Percentiles rank a stretch among this genome's conserved stretches.
These are phyloP conservation scores for Ottelia alismoides DNA, from an alignment of 106 monocot genomes.

Conservation along the genomic window DNA sequence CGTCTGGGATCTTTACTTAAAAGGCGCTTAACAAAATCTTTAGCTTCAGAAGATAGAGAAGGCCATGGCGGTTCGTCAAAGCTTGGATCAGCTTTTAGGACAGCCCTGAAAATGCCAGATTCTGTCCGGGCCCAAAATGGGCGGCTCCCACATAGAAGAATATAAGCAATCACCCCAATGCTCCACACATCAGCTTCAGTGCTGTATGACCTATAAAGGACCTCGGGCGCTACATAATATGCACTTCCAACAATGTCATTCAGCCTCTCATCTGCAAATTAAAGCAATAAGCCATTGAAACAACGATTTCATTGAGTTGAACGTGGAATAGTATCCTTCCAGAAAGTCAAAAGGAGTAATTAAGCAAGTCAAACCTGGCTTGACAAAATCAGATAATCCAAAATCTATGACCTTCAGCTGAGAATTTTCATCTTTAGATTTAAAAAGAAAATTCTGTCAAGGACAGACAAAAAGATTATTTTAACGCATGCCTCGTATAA, in stretches of 20 bases:
- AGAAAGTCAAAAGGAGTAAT: too few species aligned
- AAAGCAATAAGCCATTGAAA: too few species aligned
- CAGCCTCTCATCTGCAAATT: constrained; percentile 40
- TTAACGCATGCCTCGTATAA: too few species aligned
- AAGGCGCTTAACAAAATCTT: constrained; percentile 70
- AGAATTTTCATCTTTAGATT: constrained; percentile 69
- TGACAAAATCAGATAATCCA: constrained; percentile 89
- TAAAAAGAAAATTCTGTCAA: constrained; percentile 86
- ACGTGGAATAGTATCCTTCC: too few species aligned
- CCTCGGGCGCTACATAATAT: constrained; percentile 56
- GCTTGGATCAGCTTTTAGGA: constrained; percentile 74
- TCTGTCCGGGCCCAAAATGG: constrained; percentile 89
- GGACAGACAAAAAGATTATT: background rate
- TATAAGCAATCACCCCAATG: constrained; percentile 72
- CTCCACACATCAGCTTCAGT: constrained; percentile 92
- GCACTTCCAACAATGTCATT: constrained; percentile 63
- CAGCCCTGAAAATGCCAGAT: constrained; percentile 73
- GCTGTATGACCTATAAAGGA: constrained; percentile 43
- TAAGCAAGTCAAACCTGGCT: constrained; percentile 70
- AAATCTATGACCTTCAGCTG: constrained; percentile 89
- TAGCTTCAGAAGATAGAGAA: constrained; percentile 58
- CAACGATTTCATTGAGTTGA: too few species aligned
- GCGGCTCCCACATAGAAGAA: constrained; percentile 72
- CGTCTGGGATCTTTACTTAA: constrained; percentile 74
- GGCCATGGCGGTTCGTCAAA: constrained; percentile 70